phyloP scores from a whole-genome alignment of 805 yeast species.

The Naumovozyma castellii region DNA sequence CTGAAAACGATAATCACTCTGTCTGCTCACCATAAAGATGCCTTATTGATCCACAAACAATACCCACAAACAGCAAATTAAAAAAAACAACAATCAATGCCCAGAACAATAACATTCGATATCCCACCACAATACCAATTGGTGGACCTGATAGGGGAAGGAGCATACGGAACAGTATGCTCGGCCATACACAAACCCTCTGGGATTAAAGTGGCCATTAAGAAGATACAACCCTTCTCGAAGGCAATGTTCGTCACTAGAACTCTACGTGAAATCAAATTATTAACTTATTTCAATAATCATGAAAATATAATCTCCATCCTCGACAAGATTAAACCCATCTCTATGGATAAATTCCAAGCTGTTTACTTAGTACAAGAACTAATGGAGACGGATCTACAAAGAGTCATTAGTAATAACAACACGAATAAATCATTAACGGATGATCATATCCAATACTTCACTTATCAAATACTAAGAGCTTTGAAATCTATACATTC shows the following conservation, averaged over 20 bases:
- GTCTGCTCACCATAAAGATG: too few species aligned
- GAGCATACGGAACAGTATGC: constrained; percentile 75
- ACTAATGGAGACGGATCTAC: constrained; percentile 67
- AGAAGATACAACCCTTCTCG: constrained; percentile 64
- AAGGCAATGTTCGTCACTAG: constrained; percentile 57
- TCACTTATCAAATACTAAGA: constrained; percentile 58
- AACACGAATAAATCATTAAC: constrained; percentile 32
- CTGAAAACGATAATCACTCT: too few species aligned
- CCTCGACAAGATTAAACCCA: constrained; percentile 57
- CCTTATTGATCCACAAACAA: too few species aligned
- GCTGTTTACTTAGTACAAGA: constrained; percentile 74
- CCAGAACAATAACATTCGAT: constrained; percentile 50
- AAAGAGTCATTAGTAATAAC: constrained; percentile 50
- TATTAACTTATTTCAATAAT: constrained; percentile 50
- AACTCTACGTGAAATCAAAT: constrained; percentile 60
- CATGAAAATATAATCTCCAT: constrained; percentile 69
- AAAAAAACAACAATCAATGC: constrained; percentile 10
- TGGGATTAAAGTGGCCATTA: constrained; percentile 60
- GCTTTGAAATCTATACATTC: constrained; percentile 65
- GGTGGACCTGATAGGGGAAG: constrained; percentile 59
- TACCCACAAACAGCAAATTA: not conserved
- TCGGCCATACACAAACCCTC: constrained; percentile 57
- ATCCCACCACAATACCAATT: constrained; percentile 55
- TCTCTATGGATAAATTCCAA: constrained; percentile 45
- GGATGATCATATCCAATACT: constrained; percentile 62